Base-by-base conservation (phyloP, 75 land plant species). In the Cupressus sempervirens region DNA sequence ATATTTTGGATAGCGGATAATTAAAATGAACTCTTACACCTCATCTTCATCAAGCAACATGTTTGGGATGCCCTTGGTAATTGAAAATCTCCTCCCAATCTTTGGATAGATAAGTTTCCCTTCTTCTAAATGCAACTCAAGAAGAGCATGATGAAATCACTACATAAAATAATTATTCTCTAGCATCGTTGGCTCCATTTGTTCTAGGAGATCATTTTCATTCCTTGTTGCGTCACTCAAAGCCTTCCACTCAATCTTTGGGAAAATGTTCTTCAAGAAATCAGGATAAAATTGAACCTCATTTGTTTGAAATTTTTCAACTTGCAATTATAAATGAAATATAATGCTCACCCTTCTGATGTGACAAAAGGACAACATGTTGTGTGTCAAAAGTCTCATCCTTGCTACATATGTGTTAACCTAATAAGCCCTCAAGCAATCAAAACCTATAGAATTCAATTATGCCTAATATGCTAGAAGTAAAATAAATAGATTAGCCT, bases 41-140 rank as follows among this genome's bases (percentile, higher is more conserved):
- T 95, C 96, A 72, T 95, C 97, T 85, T 95, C 97, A 75, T 95
- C 86, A 8, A 95, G 92, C 13, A 95, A 88, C 97, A 95, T 95
- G 86, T 94, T 95, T 50, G 97, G 96, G 82, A 95, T 92, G 26
- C 97, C 97, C 88, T 94, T 94, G 82, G 76, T 94, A 67, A 95
- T 90, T 40, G 96, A 94, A 84, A 95, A 95, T 14, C 88, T 43
- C 43, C 97, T 67, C 6, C 93, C 93, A 18, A 96, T 93, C 88
- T 94, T 94, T 16, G 97, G 97, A 80, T 94, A 95, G 26, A 95
- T 65, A 54, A 95, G 89, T 7, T 90, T 93, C 3, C 97, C 94
- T 84, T 95, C 97, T 84, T 95, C 97, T 76, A 95, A 85, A 80
- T 95, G 94, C 29, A 95, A 86, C 96, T 95, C 93, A 30, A 95